Conservation (phyloP, 2,329 filamentous ascomycete species). For the Calonectria hongkongensis region DNA sequence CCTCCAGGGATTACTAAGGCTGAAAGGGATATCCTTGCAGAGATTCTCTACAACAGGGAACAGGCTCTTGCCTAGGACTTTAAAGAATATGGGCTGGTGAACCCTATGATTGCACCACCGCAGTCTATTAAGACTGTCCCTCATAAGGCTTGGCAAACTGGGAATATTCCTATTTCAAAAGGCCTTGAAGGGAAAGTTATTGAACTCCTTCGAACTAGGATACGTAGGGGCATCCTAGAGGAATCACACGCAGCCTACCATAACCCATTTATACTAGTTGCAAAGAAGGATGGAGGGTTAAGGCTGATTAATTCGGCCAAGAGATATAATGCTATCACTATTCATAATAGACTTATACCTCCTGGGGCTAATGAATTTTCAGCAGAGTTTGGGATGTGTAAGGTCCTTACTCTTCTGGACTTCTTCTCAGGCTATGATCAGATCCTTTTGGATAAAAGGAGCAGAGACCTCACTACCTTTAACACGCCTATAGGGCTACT, state of each 20-base stretch:
- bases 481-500: conserved; percentile 1
- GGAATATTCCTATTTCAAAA: neutral
- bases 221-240: neutral
- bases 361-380: neutral
- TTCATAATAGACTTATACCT: neutral
- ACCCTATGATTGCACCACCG: neutral
- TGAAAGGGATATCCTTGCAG: neutral
- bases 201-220: neutral
- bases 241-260: neutral
- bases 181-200: neutral
- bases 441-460: neutral
- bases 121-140: neutral
- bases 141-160: neutral
- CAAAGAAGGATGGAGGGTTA: neutral
- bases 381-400: neutral
- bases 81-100: neutral
- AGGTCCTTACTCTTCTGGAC: neutral
- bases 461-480: conserved; percentile 13
- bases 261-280: neutral
- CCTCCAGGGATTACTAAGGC: neutral
- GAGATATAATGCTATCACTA: neutral
- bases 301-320: conserved; percentile 13
- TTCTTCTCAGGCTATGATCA: conserved; percentile 21
- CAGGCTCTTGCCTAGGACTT: neutral
- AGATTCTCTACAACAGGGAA: conserved; percentile 9